phyloP scores from a whole-genome alignment of 2,329 filamentous ascomycete species.

The Diaporthe citriasiana region DNA sequence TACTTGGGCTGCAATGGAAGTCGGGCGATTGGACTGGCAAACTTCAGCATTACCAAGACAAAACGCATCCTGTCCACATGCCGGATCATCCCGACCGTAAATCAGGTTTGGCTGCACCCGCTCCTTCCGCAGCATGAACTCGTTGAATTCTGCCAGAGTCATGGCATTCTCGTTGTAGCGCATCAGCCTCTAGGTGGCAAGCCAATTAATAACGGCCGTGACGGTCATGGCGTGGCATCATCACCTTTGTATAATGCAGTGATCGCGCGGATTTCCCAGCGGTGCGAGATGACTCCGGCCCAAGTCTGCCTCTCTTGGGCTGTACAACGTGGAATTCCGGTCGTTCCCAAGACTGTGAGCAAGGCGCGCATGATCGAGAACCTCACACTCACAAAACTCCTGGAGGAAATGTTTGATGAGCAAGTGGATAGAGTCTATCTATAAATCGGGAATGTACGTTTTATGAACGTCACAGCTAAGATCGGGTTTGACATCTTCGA shows the following conservation, averaged over 20 bases:
- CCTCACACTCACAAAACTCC: not conserved
- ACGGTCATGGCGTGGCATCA: not conserved
- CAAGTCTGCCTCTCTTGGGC: conserved; percentile 32
- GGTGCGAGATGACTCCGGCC: conserved; percentile 36
- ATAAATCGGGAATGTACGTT: not conserved
- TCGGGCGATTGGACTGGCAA: conserved; percentile 79
- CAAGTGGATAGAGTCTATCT: not conserved
- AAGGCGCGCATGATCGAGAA: conserved; percentile 24
- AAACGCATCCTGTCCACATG: conserved; percentile 68
- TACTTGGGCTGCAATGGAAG: conserved; percentile 45
- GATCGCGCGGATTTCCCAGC: conserved; percentile 46
- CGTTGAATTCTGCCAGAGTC: not conserved
- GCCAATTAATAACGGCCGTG: not conserved
- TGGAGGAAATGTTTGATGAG: not conserved
- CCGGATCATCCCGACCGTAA: conserved; percentile 72
- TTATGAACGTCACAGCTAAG: not conserved
- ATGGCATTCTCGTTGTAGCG: conserved; percentile 65
- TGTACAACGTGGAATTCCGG: conserved; percentile 16
- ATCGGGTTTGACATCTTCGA: not conserved
- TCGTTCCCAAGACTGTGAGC: conserved; percentile 29
- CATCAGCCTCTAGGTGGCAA: conserved; percentile 65
- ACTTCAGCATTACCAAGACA: conserved; percentile 70
- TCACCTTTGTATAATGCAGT: conserved; percentile 41
- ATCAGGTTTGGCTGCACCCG: conserved; percentile 83
- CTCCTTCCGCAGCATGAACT: conserved; percentile 62